phyloP scores from a whole-genome alignment of 2,329 filamentous ascomycete species.

The Talaromyces sp. region DNA sequence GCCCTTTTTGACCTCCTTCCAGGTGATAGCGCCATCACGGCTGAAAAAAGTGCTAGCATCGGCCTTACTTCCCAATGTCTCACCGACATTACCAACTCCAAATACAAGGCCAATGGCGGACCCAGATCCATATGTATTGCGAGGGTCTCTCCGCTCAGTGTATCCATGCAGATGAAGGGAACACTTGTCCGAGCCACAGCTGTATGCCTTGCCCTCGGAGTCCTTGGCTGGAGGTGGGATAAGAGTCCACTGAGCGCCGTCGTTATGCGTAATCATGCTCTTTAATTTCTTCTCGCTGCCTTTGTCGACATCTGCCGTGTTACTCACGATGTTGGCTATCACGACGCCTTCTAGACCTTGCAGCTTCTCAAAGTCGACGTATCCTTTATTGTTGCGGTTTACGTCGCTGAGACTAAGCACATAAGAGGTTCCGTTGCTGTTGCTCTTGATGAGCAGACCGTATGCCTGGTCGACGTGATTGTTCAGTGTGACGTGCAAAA shows the following conservation, averaged over 20 bases:
- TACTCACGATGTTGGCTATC: conserved; percentile 80
- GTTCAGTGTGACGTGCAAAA: conserved; percentile 85
- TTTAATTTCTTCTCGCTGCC: conserved; percentile 74
- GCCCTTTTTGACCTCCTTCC: conserved; percentile 82
- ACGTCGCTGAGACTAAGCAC: conserved; percentile 77
- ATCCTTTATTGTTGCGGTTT: conserved; percentile 73
- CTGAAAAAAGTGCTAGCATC: conserved; percentile 84
- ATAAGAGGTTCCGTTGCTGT: conserved; percentile 96
- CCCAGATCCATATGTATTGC: conserved; percentile 81
- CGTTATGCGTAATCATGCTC: conserved; percentile 93
- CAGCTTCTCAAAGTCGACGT: conserved; percentile 96
- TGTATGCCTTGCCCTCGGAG: conserved; percentile 66
- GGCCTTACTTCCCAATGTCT: conserved; percentile 49
- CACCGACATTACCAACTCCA: conserved; percentile 85
- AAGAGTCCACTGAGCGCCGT: conserved; percentile 81
- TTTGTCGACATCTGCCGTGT: conserved; percentile 61
- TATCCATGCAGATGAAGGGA: conserved; percentile 92
- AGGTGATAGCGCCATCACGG: conserved; percentile 81
- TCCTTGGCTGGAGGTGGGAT: conserved; percentile 70
- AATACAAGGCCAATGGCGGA: conserved; percentile 90
- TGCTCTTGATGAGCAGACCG: conserved; percentile 93
- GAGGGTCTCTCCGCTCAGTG: conserved; percentile 78
- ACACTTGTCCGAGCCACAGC: conserved; percentile 68
- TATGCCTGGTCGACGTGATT: conserved; percentile 63
- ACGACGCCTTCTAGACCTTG: conserved; percentile 85